Evolutionary conservation across 495 filamentous ascomycete genomes (phyloP), one percentile per base, ranked within the genome.

Genomic region (Aspergillus nanangensis): DNA sequence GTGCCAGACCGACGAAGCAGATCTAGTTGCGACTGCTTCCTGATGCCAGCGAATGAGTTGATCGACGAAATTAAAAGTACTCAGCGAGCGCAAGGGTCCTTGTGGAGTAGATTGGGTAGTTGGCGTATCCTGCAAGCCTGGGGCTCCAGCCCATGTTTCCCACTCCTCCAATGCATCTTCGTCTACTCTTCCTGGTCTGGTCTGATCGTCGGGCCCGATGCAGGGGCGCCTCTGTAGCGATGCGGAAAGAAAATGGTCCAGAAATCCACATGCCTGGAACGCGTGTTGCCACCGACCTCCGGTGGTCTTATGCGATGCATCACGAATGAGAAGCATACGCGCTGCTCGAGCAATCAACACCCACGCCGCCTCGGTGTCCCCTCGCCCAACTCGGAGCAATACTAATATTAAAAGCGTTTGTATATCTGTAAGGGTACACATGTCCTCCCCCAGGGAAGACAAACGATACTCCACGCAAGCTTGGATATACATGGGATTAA

Each of bases 161-260:
- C 58, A 61, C 20, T 61, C 58, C 11, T 61, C 52, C 8, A 58
- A 22, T 40, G 52, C 55, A 25, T 56, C 47, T 33, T 58, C 52
- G 1, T 53, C 38, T 1, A 61, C 44, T 4, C 20, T 38, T 0
- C 27, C 46, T 17, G 33, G 27, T 22, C 32, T 13, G 8, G n/a
- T 15, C 20, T 53, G 49, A 19, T 58, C 52, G 31, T 41, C 31
- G 13, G 5, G 19, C 1, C 52, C 49, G 1, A 56, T 13, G 31
- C 43, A 46, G 1, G 58, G 55, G 9, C 50, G 18, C n/a, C 27
- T 48, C 0, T 39, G 31, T 1, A 58, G 29, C 0, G 48, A 4
- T 9, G 46, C 41, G 1, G 57, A 61, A 15, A 58, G 13, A 17
- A 61, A 49, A 11, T 47, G 56, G 25, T 63, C 27, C 7, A 31